Conservation (phyloP, 2,329 filamentous ascomycete species). For the Penicillium sclerotiorum region DNA sequence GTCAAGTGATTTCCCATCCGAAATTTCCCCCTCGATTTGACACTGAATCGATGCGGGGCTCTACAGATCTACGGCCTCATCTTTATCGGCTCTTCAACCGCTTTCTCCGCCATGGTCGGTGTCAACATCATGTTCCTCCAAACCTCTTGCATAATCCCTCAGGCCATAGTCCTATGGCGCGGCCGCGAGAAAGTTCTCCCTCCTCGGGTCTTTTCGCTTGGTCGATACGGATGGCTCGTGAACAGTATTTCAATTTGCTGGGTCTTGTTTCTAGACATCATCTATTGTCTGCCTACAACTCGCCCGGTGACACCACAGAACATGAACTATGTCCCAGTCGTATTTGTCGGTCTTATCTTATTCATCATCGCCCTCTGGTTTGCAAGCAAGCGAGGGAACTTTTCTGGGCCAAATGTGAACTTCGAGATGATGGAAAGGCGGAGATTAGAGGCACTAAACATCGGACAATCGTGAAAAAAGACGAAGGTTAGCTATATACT, state of each 20-base stretch:
- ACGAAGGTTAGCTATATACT: too few relatives aligned
- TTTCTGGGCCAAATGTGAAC: too few relatives aligned
- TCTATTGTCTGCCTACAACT: slow-evolving; percentile 8
- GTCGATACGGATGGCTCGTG: not conserved
- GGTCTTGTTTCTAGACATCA: slow-evolving; percentile 7
- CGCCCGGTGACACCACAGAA: slow-evolving; percentile 9
- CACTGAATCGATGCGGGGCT: too few relatives aligned
- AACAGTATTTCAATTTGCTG: slow-evolving; percentile 6
- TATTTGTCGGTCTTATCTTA: slow-evolving; percentile 4
- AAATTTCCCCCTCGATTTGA: not conserved
- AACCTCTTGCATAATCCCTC: slow-evolving; percentile 9
- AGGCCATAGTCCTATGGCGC: slow-evolving; percentile 7
- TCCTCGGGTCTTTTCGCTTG: slow-evolving; percentile 4
- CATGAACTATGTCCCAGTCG: slow-evolving; percentile 16
- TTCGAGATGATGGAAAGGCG: too few relatives aligned
- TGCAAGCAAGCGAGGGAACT: too few relatives aligned
- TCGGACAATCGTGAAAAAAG: too few relatives aligned
- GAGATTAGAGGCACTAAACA: too few relatives aligned
- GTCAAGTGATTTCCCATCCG: not conserved
- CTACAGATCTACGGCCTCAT: slow-evolving; percentile 8
- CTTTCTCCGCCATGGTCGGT: slow-evolving; percentile 12
- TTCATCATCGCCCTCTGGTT: too few relatives aligned
- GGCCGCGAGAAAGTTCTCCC: slow-evolving; percentile 7
- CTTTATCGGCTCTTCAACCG: slow-evolving; percentile 11
- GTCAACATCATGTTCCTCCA: slow-evolving; percentile 10